Base-by-base conservation (phyloP, 1,139 yeast genomes). In the Candida labiduridarum region DNA sequence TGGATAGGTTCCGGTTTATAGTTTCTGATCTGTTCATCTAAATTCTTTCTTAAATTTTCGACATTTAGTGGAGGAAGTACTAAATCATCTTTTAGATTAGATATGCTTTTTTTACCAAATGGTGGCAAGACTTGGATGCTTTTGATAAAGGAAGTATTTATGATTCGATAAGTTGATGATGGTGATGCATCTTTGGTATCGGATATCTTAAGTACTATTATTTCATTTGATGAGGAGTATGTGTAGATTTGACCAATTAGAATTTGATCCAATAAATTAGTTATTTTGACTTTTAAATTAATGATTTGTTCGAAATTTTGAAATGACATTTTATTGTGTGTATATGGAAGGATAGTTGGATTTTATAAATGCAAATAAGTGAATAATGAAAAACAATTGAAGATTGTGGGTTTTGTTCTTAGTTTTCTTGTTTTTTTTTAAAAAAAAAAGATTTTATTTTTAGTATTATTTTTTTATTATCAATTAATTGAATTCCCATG, bases 191-290 rank as follows among this genome's bases (percentile, higher is more conserved):
- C 59, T 46, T 55, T 61, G 58, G 54, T 54, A 53, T 52, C 59
- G 55, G 60, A 55, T 54, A 54, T 59, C 53, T 53, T 65, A 56
- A 64, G 56, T 1, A 49, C 47, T 22, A 56, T 34, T 10, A 69
- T 59, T 45, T 62, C 66, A 49, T 67, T 63, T 10, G 62, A 59
- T 9, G 67, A 54, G 4, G 72, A 82, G 63, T 79, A 84, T 8
- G 90, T 79, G 64, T 83, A 85, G 34, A 88, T 78, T 39, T 78
- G 71, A 1, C 95, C 96, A 11, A 73, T 72, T 49, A 83, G 74
- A 10, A 74, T 71, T 44, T 78, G 77, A 60, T 85, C 91, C 46
- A 84, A 69, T 10, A 79, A 70, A 44, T 88, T 87, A 7, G 81
- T 79, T 47, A 87, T 74, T 61, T 74, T 80, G 52, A 88, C 88